These are phyloP conservation scores for Clonostachys rosea DNA, from an alignment of 2,329 filamentous ascomycete species.

Conservation along the genomic window DNA sequence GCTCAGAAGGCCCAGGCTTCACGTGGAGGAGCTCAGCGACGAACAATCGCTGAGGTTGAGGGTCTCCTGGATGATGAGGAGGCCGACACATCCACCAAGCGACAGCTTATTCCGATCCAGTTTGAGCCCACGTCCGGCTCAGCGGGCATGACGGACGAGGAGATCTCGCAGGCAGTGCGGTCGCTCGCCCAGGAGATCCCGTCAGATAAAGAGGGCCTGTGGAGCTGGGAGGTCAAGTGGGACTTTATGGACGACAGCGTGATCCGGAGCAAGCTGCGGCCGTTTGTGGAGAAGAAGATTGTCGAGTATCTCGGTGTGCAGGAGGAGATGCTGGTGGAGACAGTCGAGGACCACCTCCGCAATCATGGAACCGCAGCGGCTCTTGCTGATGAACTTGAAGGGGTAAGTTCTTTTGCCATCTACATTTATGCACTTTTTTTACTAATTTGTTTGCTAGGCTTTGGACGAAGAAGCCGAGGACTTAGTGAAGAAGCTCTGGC, in stretches of 20 bases:
- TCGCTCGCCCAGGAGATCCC: conserved; percentile 88
- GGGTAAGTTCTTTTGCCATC: conserved; percentile 48
- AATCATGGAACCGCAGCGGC: conserved; percentile 71
- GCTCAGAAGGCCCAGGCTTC: conserved; percentile 66
- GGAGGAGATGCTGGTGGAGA: conserved; percentile 91
- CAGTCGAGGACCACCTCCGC: conserved; percentile 82
- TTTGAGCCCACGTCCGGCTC: conserved; percentile 64
- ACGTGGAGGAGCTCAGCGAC: conserved; percentile 53
- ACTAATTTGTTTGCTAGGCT: conserved; percentile 48
- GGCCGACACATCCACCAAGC: conserved; percentile 64
- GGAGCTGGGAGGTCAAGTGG: conserved; percentile 93
- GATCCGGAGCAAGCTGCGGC: conserved; percentile 80
- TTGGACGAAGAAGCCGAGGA: conserved; percentile 93
- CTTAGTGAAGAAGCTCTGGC: conserved; percentile 94
- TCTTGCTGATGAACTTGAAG: conserved; percentile 79
- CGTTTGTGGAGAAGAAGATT: conserved; percentile 97
- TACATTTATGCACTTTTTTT: background rate
- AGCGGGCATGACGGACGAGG: conserved; percentile 74
- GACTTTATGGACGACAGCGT: conserved; percentile 79
- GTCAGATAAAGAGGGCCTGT: conserved; percentile 77
- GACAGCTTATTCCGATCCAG: conserved; percentile 77
- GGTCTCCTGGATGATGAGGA: conserved; percentile 94
- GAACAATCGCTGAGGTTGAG: conserved; percentile 90
- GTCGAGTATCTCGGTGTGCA: conserved; percentile 95
- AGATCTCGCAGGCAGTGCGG: conserved; percentile 75